phyloP scores from a whole-genome alignment of 2,329 filamentous ascomycete genomes.

The Huntiella decipiens region DNA sequence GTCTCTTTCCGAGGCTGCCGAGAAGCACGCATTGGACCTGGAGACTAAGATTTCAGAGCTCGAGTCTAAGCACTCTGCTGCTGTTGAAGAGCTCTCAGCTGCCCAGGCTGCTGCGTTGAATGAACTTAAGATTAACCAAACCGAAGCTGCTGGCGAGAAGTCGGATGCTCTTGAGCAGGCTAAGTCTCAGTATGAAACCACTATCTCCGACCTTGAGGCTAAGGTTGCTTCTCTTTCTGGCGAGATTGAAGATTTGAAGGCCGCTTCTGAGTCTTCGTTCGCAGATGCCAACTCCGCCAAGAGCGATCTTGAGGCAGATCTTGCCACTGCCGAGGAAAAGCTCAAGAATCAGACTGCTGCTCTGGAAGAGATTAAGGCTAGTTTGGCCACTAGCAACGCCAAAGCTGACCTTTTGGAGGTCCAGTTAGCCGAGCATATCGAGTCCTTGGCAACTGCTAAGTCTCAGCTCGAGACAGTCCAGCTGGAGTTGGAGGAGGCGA shows the following conservation, averaged over 20 bases:
- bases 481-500: conserved; percentile 26
- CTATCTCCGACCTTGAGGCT: conserved; percentile 27
- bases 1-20: conserved; percentile 31
- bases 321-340: conserved; percentile 24
- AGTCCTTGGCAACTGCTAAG: not conserved
- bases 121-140: not conserved
- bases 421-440: not conserved
- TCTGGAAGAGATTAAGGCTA: conserved; percentile 22
- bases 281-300: conserved; percentile 29
- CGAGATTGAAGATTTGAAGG: conserved; percentile 32
- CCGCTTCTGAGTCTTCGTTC: conserved; percentile 28
- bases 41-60: conserved; percentile 23
- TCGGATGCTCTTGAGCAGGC: conserved; percentile 23
- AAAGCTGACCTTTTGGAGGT: conserved; percentile 16
- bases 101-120: conserved; percentile 24
- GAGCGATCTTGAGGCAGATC: conserved; percentile 23
- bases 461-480: conserved; percentile 27
- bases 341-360: conserved; percentile 4
- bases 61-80: conserved; percentile 27
- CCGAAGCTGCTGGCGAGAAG: conserved; percentile 22
- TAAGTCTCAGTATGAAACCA: conserved; percentile 30
- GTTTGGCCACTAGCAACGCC: conserved; percentile 27
- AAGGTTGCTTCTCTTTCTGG: conserved; percentile 30
- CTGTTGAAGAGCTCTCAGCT: conserved; percentile 21
- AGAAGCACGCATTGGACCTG: conserved; percentile 27